Evolutionary conservation across 1,284 basidiomycete species (phyloP), one percentile per base, ranked within the genome.

Genomic region (Albatrellus sp.): DNA sequence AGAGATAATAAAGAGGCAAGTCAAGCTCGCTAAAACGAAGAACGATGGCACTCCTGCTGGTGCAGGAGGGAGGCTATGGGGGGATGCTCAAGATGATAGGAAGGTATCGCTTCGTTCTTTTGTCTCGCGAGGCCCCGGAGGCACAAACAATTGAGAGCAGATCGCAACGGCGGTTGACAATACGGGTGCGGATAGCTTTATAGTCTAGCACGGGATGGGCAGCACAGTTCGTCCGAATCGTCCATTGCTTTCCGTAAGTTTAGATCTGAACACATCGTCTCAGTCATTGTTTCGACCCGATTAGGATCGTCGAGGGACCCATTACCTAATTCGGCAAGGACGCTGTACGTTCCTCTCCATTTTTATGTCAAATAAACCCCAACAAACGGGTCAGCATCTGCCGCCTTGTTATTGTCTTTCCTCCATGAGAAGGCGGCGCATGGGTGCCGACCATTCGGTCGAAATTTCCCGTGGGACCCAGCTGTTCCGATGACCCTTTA

Each of bases 131-230:
- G 40, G 45, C 37, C 35, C 37, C 39, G 48, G 51, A 50, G 43
- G 48, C 32, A 44, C 41, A 46, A 44, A 79, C 76, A 77, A 80
- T 78, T 76, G 70, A 61, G 66, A 64, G 63, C 64, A 69, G 66
- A 72, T 46, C 43, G 72, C 50, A 72, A 70, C 65, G 57, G 60
- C 63, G 68, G 64, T 79, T 75, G 79, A 73, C 72, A 72, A 69
- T 61, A 38, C 44, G 42, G 54, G 56, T 56, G 63, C 63, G 62
- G 62, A 29, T 46, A 43, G 12, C 70, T 79, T 75, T 80, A 80
- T 80, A 80, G 67, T 57, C 52, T 57, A 54, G 53, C 47, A 52
- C 53, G 13, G 16, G 42, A 20, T 29, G n/a, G n/a, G 29, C 29
- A 29, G 38, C 43, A 56, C 45, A 64, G 65, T 63, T 61, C 64